A percentile compares a stretch with the other conserved stretches of the same genome.
Evolutionary conservation across 1,284 basidiomycete species (phyloP).

Genomic region (Ceratobasidium sp.): DNA sequence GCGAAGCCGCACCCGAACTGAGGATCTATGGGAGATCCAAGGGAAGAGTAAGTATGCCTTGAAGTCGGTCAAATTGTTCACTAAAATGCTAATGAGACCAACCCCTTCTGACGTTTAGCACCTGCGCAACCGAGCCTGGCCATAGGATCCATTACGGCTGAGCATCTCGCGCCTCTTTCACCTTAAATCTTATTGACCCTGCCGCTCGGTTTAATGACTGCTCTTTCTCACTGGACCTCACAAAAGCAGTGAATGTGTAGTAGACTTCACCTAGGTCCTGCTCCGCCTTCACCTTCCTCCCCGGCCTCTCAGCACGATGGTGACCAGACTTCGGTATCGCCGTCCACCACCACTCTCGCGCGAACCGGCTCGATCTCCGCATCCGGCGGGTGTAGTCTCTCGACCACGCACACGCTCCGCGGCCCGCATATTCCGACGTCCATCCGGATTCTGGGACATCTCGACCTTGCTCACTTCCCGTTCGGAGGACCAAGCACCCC

Average conservation of each 20-base stretch:
- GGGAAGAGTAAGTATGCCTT: too few relatives aligned
- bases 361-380: constrained; percentile 32
- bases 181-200: constrained; percentile 39
- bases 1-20: too few relatives aligned
- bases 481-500: constrained; percentile 39
- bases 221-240: neutral
- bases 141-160: neutral
- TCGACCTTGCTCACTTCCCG: constrained; percentile 19
- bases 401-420: constrained; percentile 26
- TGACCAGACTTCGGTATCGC: neutral
- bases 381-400: constrained; percentile 27
- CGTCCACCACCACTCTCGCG: neutral
- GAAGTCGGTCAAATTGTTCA: too few relatives aligned
- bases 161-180: constrained; percentile 19
- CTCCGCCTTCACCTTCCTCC: constrained; percentile 33
- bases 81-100: too few relatives aligned
- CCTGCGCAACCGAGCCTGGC: neutral
- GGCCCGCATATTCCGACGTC: constrained; percentile 35
- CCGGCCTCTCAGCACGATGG: neutral
- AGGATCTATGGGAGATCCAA: too few relatives aligned
- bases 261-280: constrained; percentile 25
- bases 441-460: constrained; percentile 30
- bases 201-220: constrained; percentile 5
- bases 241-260: constrained; percentile 7
- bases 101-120: constrained; percentile 3